Evolutionary conservation across 2,329 filamentous ascomycete species (phyloP).

Genomic region (Colletotrichum simmondsii): DNA sequence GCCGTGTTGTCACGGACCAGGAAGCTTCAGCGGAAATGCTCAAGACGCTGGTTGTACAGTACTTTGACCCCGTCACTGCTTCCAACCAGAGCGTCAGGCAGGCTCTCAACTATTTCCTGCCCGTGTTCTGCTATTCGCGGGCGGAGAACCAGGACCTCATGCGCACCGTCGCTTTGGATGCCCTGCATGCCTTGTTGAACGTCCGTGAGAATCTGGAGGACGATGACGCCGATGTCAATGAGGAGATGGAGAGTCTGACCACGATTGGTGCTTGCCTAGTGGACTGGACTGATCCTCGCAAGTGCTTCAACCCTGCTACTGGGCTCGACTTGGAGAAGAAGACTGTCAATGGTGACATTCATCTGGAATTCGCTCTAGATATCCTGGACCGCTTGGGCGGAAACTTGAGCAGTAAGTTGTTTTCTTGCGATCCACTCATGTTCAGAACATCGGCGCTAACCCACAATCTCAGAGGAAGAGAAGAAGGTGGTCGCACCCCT

Average conservation of each 20-base stretch:
- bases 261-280: constrained; percentile 85
- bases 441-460: constrained; percentile 42
- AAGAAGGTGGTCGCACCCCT: constrained; percentile 83
- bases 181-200: constrained; percentile 80
- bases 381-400: constrained; percentile 80
- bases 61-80: constrained; percentile 87
- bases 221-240: constrained; percentile 78
- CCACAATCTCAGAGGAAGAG: constrained; percentile 74
- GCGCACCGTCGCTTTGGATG: constrained; percentile 77
- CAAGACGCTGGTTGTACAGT: constrained; percentile 84
- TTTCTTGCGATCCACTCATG: not conserved
- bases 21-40: constrained; percentile 79
- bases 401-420: constrained; percentile 72
- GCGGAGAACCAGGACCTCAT: constrained; percentile 86
- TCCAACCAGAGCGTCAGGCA: constrained; percentile 86
- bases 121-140: constrained; percentile 91
- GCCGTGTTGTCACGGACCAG: constrained; percentile 78
- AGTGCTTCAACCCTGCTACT: constrained; percentile 68
- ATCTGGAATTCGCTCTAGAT: constrained; percentile 81
- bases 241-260: constrained; percentile 82
- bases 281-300: constrained; percentile 95
- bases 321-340: constrained; percentile 69
- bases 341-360: constrained; percentile 79
- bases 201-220: constrained; percentile 79
- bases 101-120: constrained; percentile 91